phyloP scores from a whole-genome alignment of 2,329 filamentous ascomycete genomes.

The Didymella pinodella region DNA sequence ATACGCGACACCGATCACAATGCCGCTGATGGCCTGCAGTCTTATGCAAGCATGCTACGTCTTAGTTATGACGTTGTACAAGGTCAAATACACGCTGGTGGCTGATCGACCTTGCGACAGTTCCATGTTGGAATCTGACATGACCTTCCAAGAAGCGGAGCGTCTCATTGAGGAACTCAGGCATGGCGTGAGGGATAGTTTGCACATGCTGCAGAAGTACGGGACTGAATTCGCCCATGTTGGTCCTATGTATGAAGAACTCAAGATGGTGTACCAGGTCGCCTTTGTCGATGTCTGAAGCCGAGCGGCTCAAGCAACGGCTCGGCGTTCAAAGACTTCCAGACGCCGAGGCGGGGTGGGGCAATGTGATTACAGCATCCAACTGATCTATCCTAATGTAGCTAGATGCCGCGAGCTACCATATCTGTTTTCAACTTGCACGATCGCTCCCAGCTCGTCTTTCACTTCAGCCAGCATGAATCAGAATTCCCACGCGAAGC shows the following conservation, averaged over 20 bases:
- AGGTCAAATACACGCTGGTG: slow-evolving; percentile 4
- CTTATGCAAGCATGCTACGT: slow-evolving; percentile 20
- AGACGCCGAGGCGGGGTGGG: slow-evolving; percentile 8
- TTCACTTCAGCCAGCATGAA: not conserved
- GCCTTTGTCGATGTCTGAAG: slow-evolving; percentile 11
- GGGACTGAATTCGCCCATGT: slow-evolving; percentile 5
- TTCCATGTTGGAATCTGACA: not conserved
- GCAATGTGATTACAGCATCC: not conserved
- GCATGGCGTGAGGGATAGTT: slow-evolving; percentile 13
- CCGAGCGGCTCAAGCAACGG: not conserved
- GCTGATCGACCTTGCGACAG: not conserved
- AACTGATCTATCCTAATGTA: not conserved
- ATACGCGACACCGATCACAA: slow-evolving; percentile 5
- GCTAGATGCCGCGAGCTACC: slow-evolving; percentile 6
- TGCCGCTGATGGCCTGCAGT: slow-evolving; percentile 17
- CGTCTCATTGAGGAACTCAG: slow-evolving; percentile 16
- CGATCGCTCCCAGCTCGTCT: not conserved
- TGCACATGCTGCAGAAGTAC: slow-evolving; percentile 12
- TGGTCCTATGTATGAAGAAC: slow-evolving; percentile 14
- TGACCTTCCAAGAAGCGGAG: slow-evolving; percentile 7
- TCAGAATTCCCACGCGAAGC: not conserved
- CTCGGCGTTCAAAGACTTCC: not conserved
- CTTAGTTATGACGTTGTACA: slow-evolving; percentile 19
- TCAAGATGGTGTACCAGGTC: slow-evolving; percentile 11
- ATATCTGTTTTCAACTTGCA: not conserved